A percentile compares a stretch with the other conserved stretches of the same genome.
Evolutionary conservation across 352 stramenopile species (phyloP).

Genomic region (Phytophthora hibernalis): DNA sequence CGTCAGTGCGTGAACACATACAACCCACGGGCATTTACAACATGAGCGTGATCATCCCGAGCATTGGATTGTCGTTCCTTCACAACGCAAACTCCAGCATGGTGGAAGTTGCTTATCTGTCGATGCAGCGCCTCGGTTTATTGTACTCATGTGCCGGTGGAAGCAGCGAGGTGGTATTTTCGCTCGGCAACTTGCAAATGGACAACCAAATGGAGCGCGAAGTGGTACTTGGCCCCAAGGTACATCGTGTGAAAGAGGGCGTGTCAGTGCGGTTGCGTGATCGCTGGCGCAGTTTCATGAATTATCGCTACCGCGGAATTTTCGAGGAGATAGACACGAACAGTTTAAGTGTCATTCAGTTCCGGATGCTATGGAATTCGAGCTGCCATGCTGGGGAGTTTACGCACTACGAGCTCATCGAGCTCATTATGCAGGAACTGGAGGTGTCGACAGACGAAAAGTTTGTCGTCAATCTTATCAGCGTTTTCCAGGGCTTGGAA

Average conservation of each 20-base stretch:
- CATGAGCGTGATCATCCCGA: slow-evolving; percentile 81
- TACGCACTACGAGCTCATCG: slow-evolving; percentile 85
- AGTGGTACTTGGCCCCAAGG: slow-evolving; percentile 83
- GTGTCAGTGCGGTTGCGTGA: slow-evolving; percentile 85
- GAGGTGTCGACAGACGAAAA: slow-evolving; percentile 91
- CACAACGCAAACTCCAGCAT: slow-evolving; percentile 86
- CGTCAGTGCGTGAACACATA: slow-evolving; percentile 59
- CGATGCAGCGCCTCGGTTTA: slow-evolving; percentile 77
- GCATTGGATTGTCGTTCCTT: slow-evolving; percentile 83
- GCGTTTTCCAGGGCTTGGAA: slow-evolving; percentile 88
- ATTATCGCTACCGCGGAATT: slow-evolving; percentile 86
- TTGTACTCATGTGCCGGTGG: slow-evolving; percentile 80
- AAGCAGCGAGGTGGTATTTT: slow-evolving; percentile 86
- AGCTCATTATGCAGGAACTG: slow-evolving; percentile 90
- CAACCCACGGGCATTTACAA: slow-evolving; percentile 74
- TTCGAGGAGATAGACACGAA: slow-evolving; percentile 79
- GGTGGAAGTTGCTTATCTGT: slow-evolving; percentile 90
- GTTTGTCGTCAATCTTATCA: slow-evolving; percentile 91
- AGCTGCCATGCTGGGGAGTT: slow-evolving; percentile 81
- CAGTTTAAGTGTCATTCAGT: slow-evolving; percentile 80
- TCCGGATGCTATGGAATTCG: slow-evolving; percentile 89
- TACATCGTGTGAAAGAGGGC: slow-evolving; percentile 87
- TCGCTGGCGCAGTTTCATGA: slow-evolving; percentile 84
- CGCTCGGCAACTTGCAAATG: slow-evolving; percentile 88
- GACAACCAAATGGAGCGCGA: slow-evolving; percentile 92